These are phyloP conservation scores for Hortiboletus rubellus DNA, from an alignment of 1,284 basidiomycete species.

Conservation along the genomic window DNA sequence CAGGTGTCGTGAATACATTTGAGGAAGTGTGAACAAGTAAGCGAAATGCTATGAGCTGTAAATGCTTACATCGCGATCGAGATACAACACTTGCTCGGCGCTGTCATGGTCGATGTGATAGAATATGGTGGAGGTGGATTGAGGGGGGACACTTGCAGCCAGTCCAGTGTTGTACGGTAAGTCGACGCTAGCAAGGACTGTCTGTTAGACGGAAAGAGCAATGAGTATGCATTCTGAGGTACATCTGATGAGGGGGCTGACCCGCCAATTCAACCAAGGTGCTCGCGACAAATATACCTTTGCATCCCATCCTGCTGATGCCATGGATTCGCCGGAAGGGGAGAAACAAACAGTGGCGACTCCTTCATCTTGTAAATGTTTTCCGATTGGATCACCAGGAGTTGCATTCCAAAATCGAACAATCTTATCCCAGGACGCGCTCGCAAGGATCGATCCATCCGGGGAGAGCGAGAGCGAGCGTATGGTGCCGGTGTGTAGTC, in stretches of 20 bases:
- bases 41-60: too few relatives aligned
- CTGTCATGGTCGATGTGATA: background rate
- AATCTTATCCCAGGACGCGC: background rate
- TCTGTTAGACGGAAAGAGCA: background rate
- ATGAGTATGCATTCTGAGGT: background rate
- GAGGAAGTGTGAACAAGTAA: too few relatives aligned
- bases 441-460: background rate
- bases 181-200: background rate
- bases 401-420: background rate
- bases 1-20: too few relatives aligned
- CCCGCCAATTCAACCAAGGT: background rate
- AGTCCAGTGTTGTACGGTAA: too few relatives aligned
- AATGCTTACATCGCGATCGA: background rate
- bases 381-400: background rate
- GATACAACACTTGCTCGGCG: background rate
- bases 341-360: background rate
- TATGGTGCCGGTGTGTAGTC: too few relatives aligned
- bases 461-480: background rate
- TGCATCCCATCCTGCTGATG: background rate
- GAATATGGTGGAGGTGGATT: background rate
- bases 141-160: too few relatives aligned
- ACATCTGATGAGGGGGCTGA: background rate
- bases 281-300: background rate
- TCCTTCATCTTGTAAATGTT: background rate
- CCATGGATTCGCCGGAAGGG: background rate